Base-by-base conservation (phyloP, 495 filamentous ascomycete species). In the Aspergillus kassunensis region DNA sequence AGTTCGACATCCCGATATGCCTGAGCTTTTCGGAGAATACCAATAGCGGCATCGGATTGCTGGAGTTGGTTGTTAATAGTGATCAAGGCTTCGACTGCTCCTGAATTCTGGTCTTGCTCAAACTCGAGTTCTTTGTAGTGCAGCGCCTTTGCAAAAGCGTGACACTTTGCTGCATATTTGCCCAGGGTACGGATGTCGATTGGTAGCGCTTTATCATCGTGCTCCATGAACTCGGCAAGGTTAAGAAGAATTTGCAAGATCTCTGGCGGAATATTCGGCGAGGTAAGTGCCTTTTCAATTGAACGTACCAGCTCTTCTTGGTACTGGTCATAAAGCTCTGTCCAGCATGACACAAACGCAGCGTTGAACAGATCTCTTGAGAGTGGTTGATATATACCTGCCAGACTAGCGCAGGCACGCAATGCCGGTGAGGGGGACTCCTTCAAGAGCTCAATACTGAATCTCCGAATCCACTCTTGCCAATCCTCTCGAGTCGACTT, bases 81-180 rank as follows among this genome's bases (percentile, higher is more conserved):
- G 46, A 99, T 99, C 41, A 99, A 72, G 4, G 95, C 93, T 66
- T 99, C 93, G 1, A 97, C 93, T 13, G 95, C 90, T 48, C 85
- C 87, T n/a, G 90, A 86, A 55, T 90, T 96, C 59, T 97, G 93
- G 60, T 99, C 95, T 56, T 96, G 91, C 40, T 97, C 84, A 63
- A 97, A 99, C 59, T 99, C 93, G 2, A 99, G 77, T 66, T 99
- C 93, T 61, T 99, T 99, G 74, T 97, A 99, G 57, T 99, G 93
- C 16, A 99, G 79, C 9, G 93, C 93, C 66, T 99, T 99, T 15
- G 93, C 93, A 65, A 93, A 97, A 6, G 93, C 93, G 69, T 99
- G 93, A 47, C 95, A 97, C 60, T 91, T 90, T 0, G 85, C 90
- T 12, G 93, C 93, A 62, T 96, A 95, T 59, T 89, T 87, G 16